Evolutionary conservation across 345 rosid genomes (phyloP).

Genomic region (Melastoma malabathricum): DNA sequence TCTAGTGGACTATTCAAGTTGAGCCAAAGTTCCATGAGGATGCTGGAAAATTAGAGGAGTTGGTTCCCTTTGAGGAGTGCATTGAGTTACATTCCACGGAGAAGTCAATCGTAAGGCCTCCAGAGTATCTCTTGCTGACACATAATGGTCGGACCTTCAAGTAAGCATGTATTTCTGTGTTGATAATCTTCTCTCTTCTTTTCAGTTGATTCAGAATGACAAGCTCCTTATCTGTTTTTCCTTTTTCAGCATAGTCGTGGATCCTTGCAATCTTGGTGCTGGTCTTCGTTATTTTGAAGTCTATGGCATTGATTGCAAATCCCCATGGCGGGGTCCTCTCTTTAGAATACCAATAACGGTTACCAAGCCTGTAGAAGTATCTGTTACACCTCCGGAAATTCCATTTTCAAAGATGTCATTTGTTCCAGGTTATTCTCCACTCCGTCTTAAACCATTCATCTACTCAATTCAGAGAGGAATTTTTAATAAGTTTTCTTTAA

Average conservation of each 20-base stretch:
- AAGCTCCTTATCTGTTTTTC: background rate
- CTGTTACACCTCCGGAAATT: slow-evolving; percentile 51
- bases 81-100: slow-evolving; percentile 67
- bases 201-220: background rate
- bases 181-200: slow-evolving; percentile 1
- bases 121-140: slow-evolving; percentile 82
- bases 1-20: slow-evolving; percentile 86
- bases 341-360: slow-evolving; percentile 82
- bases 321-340: slow-evolving; percentile 86
- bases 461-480: background rate
- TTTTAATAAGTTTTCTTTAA: no score
- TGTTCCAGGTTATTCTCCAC: slow-evolving; percentile 45
- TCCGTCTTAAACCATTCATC: background rate
- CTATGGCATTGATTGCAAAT: slow-evolving; percentile 85
- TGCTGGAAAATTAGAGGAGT: slow-evolving; percentile 76
- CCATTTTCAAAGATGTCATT: slow-evolving; percentile 70
- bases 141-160: slow-evolving; percentile 90
- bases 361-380: slow-evolving; percentile 58
- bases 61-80: slow-evolving; percentile 92
- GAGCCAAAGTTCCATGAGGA: slow-evolving; percentile 93
- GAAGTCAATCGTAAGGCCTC: slow-evolving; percentile 55
- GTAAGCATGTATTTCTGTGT: slow-evolving; percentile 38
- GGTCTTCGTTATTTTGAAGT: slow-evolving; percentile 92
- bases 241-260: slow-evolving; percentile 72
- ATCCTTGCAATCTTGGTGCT: slow-evolving; percentile 65